phyloP scores from a whole-genome alignment of 1,284 basidiomycete species.

The Leccinum subfulvum region DNA sequence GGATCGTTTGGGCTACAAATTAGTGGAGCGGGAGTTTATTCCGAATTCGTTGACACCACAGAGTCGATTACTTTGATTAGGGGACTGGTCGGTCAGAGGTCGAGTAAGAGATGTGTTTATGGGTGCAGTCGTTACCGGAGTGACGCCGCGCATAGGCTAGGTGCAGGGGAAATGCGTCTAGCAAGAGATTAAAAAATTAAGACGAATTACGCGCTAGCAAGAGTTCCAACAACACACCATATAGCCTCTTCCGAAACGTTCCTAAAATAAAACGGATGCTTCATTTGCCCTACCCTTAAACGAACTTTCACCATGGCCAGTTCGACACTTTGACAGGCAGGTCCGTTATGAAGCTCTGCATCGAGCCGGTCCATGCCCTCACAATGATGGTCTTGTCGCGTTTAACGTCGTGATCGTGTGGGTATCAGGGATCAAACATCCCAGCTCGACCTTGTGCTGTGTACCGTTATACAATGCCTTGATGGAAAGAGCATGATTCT shows the following conservation, averaged over 20 bases:
- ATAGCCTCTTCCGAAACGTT: constrained; percentile 65
- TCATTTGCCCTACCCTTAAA: constrained; percentile 6
- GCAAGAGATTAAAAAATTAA: constrained; percentile 2
- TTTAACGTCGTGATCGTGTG: constrained; percentile 76
- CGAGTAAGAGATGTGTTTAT: constrained; percentile 24
- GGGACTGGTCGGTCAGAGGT: constrained; percentile 24
- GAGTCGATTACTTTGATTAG: constrained; percentile 11
- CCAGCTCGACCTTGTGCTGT: constrained; percentile 68
- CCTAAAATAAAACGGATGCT: constrained; percentile 34
- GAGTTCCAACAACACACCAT: constrained; percentile 40
- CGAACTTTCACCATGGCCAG: constrained; percentile 62
- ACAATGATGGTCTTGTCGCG: constrained; percentile 69
- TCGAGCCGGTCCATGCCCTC: constrained; percentile 72
- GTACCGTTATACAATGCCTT: constrained; percentile 69
- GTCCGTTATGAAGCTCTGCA: constrained; percentile 64
- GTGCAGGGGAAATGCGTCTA: constrained; percentile 70
- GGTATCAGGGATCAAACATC: constrained; percentile 63
- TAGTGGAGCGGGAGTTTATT: constrained; percentile 7
- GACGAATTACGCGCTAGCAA: not conserved
- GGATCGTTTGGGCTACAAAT: constrained; percentile 19
- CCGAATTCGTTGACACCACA: constrained; percentile 15
- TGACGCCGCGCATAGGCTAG: constrained; percentile 51
- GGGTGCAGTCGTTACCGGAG: constrained; percentile 28
- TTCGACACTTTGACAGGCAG: constrained; percentile 78
- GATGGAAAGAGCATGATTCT: constrained; percentile 64